phyloP scores from a whole-genome alignment of 148 eudicot species.

The Silene uniflora region DNA sequence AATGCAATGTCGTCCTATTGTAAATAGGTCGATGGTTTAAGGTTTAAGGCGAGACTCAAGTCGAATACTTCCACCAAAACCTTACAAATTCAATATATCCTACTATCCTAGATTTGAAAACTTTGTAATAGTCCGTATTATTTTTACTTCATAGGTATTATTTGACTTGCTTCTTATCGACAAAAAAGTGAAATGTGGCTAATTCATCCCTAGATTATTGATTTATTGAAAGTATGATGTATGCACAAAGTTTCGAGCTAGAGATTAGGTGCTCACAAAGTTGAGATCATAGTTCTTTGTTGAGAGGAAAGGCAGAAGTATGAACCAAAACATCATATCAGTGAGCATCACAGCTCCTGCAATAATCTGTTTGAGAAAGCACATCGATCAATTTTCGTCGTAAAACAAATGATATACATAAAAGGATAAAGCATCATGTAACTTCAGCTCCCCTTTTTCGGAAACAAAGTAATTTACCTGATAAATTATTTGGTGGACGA shows the following conservation, averaged over 20 bases:
- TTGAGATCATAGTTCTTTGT: conserved; percentile 58
- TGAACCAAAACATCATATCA: conserved; percentile 78
- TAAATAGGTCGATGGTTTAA: not conserved
- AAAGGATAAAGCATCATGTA: too few species aligned
- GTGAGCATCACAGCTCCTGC: conserved; percentile 94
- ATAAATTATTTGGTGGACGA: conserved; percentile 60
- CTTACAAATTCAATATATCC: not conserved
- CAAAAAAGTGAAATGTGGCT: too few species aligned
- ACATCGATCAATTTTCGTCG: not conserved
- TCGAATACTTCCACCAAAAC: not conserved
- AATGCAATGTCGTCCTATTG: not conserved
- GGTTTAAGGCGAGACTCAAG: not conserved
- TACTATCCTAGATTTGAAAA: not conserved
- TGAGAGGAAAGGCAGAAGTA: conserved; percentile 65
- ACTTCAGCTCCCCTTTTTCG: conserved; percentile 11
- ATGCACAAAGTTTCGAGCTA: not conserved
- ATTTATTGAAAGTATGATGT: too few species aligned
- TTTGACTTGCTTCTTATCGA: too few species aligned
- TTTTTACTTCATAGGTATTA: too few species aligned
- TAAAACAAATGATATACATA: not conserved
- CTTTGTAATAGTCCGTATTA: too few species aligned
- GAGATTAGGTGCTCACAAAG: conserved; percentile 53
- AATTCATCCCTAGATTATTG: not conserved
- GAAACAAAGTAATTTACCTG: conserved; percentile 42
- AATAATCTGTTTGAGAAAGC: conserved; percentile 47